Percentiles rank a stretch among this genome's conserved stretches.
Evolutionary conservation across 2,329 filamentous ascomycete species (phyloP).

Genomic region (Penicillium sp.): DNA sequence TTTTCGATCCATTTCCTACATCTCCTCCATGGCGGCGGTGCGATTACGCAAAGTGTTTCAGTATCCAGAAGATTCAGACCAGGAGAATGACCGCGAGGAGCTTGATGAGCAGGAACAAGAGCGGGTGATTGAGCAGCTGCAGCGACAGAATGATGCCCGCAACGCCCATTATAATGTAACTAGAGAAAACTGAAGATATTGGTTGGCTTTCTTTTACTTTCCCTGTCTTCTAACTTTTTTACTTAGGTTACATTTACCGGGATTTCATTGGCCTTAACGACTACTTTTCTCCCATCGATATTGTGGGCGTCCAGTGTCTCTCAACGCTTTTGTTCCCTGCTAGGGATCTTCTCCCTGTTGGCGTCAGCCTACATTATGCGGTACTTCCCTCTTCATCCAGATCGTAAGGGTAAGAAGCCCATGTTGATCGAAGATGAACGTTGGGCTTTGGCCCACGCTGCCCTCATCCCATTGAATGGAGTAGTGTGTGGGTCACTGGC

Average conservation of each 20-base stretch:
- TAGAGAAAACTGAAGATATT: not conserved
- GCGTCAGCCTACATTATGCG: constrained; percentile 41
- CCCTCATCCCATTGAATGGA: constrained; percentile 29
- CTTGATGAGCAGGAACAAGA: constrained; percentile 69
- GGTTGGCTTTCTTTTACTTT: not conserved
- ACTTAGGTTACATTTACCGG: constrained; percentile 36
- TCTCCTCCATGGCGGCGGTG: constrained; percentile 49
- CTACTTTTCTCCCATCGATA: constrained; percentile 34
- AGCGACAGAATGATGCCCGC: constrained; percentile 37
- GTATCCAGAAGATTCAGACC: constrained; percentile 64
- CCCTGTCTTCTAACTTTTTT: constrained; percentile 1
- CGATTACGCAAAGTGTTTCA: constrained; percentile 75
- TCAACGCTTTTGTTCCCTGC: constrained; percentile 30
- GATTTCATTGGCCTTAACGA: constrained; percentile 34
- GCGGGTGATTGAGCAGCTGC: constrained; percentile 38
- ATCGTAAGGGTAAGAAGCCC: constrained; percentile 32
- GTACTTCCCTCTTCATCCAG: constrained; percentile 27
- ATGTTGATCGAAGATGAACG: constrained; percentile 20
- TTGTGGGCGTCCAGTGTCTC: constrained; percentile 22
- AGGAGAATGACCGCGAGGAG: constrained; percentile 56
- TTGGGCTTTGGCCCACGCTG: constrained; percentile 18
- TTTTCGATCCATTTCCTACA: not conserved
- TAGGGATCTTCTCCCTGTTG: constrained; percentile 38
- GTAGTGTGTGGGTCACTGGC: constrained; percentile 31
- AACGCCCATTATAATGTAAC: constrained; percentile 44